A percentile compares a stretch with the other conserved stretches of the same genome.
phyloP scores from a whole-genome alignment of 2,329 filamentous ascomycete species.

The Keithomyces neogunnii region DNA sequence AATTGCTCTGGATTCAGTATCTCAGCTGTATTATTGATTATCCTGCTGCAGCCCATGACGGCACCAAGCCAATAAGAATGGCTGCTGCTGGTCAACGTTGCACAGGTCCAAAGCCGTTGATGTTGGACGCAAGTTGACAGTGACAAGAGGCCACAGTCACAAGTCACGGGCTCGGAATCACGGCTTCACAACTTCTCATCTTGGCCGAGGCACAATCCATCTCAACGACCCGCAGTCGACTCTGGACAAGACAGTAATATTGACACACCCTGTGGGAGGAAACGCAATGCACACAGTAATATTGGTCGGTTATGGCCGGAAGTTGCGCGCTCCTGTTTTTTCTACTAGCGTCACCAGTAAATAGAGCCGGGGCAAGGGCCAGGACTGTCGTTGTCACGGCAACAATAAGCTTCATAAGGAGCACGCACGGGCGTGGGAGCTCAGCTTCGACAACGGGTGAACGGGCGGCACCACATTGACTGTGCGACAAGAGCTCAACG shows the following conservation, averaged over 20 bases:
- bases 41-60: too few relatives aligned
- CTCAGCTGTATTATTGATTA: too few relatives aligned
- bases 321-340: neutral
- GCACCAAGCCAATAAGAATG: too few relatives aligned
- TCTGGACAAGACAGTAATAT: neutral
- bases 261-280: neutral
- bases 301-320: neutral
- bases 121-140: neutral
- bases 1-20: too few relatives aligned
- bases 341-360: neutral
- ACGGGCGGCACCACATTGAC: too few relatives aligned
- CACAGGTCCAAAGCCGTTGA: too few relatives aligned
- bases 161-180: neutral
- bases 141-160: neutral
- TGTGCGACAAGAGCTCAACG: too few relatives aligned
- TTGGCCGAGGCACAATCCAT: neutral
- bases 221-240: neutral
- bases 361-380: neutral
- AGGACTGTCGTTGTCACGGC: neutral
- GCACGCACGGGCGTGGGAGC: neutral
- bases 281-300: neutral
- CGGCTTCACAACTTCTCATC: neutral
- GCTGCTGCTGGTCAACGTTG: too few relatives aligned
- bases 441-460: too few relatives aligned
- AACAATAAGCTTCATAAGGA: neutral